Base-by-base conservation (phyloP, 2,329 filamentous ascomycete species). In the Neonectria coccinea region DNA sequence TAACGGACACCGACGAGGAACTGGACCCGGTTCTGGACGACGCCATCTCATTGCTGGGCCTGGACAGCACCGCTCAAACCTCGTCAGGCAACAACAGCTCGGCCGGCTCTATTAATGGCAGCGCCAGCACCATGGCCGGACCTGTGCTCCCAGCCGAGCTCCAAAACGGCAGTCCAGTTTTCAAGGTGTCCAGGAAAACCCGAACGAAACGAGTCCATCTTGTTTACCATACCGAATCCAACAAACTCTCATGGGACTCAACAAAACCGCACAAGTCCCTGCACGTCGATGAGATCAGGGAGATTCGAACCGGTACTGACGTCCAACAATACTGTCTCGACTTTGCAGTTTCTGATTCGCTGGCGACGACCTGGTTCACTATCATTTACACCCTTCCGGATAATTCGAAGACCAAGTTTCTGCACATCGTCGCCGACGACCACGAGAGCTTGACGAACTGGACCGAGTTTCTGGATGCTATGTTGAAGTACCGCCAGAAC, bases 261-360 rank as follows among this genome's bases (percentile, higher is more conserved):
- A 88, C 86, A 9, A 89, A 92, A 39, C 90, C 92, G 1, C 88
- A 89, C 25, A 98, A 97, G 77, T 89, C 89, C 57, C 91, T 99
- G 68, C 97, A 97, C 78, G 92, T 99, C 67, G 96, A 99, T 74
- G 94, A 98, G 77, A 95, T 99, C 73, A 91, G 92, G 74, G 94
- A 97, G 75, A 94, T 98, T 52, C 90, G 94, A 67, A 89, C 90
- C 36, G 94, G 93, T 18, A 87, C 87, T 12, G 93, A 98, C 76
- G 93, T 95, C 18, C 89, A 92, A 62, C 95, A 97, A 76, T 97
- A 97, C 76, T 91, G 93, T 45, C 89, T 95, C 73, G 94, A 97
- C 77, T 92, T 92, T 75, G 88, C 89, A 42, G 82, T 96, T 22
- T 81, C 90, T 1, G 86, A 90, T 56, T 82, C 87, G 6, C 86